A percentile compares a stretch with the other conserved stretches of the same genome.
Conservation (phyloP, 345 rosid genomes). For the Populus deltoides region DNA sequence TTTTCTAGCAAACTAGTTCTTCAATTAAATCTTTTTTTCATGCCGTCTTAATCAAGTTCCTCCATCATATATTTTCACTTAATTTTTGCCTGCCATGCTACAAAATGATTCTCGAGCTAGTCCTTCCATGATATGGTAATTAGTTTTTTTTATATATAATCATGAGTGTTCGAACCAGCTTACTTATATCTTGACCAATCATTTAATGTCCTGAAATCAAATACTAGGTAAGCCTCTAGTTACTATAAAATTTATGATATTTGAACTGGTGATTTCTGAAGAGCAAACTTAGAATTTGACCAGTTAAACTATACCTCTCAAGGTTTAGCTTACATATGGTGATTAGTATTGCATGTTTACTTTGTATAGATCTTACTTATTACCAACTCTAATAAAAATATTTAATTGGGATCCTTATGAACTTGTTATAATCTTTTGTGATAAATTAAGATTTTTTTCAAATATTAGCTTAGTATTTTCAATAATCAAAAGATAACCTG, state of each 20-base stretch:
- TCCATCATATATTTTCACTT: not conserved
- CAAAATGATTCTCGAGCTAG: not conserved
- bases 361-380: too few species aligned
- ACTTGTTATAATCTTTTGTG: too few species aligned
- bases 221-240: rapidly evolving
- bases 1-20: not conserved
- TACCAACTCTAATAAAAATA: too few species aligned
- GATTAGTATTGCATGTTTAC: too few species aligned
- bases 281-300: rapidly evolving
- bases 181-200: rapidly evolving
- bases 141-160: too few species aligned
- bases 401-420: too few species aligned
- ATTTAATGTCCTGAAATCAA: too few species aligned
- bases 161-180: rapidly evolving
- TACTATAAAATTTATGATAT: rapidly evolving
- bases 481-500: too few species aligned
- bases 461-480: too few species aligned
- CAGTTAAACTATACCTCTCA: rapidly evolving
- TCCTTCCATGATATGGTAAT: too few species aligned
- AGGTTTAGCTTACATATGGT: too few species aligned
- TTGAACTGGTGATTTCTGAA: rapidly evolving
- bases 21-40: not conserved
- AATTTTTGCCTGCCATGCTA: not conserved
- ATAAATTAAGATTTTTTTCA: too few species aligned
- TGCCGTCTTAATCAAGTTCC: not conserved